Base-by-base conservation (phyloP, 495 filamentous ascomycete species). In the Penicillium bialowiezense region DNA sequence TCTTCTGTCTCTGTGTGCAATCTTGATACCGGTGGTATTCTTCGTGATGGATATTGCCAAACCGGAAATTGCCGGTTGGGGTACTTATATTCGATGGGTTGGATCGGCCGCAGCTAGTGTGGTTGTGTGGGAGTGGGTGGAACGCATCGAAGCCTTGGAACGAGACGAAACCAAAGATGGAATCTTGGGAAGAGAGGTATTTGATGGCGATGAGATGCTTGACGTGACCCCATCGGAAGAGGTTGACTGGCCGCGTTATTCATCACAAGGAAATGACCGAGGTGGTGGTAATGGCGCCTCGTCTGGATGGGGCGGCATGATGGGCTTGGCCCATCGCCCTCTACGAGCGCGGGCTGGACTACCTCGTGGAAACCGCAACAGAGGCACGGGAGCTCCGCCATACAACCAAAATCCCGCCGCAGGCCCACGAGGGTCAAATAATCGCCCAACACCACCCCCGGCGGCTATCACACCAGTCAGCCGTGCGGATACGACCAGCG, bases 51-150 rank as follows among this genome's bases (percentile, higher is more conserved):
- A 98, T 64, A 92, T 98, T 35, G 85, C 88, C 10, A 85, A 91
- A 55, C 86, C 89, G 8, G 82, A 87, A 38, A 84, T 96, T 39
- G 89, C 89, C 21, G 91, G 90, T 13, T 98, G 93, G 93, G 95
- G 93, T 57, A 93, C 95, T 52, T 98, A 97, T 59, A 90, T 97
- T 42, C 76, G 93, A 57, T 98, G 95, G 93, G 95, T 97, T 35
- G 95, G 93, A 24, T 93, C 95, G 1, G 91, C 91, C 0, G 90
- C 91, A 2, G 95, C 93, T 7, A 96, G 91, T 70, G 93, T 97
- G 15, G 87, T 97, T 13, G 93, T 98, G 1, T 98, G 93, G 93
- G 93, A 98, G 67, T 98, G 93, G 93, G 93, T 98, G 14, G 93
- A 98, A 65, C 80, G 95, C n/a, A 98, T 98, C 44, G 93, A 98